Evolutionary conservation across 73 alveolate genomes (phyloP), one percentile per base, ranked within the genome.

Genomic region (Paramecium caudatum): DNA sequence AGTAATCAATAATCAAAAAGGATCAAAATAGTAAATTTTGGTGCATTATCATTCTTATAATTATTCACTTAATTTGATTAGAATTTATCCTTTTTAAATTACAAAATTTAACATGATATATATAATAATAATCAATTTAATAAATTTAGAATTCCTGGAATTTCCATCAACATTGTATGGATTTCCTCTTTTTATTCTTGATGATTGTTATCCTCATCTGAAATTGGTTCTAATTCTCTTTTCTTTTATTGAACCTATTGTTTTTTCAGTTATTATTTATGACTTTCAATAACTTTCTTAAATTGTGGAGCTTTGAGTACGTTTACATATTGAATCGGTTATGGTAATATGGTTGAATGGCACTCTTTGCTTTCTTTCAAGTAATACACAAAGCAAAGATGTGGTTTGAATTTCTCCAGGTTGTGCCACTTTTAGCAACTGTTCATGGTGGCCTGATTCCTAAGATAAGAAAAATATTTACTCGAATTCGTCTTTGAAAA

Each of bases 401-500:
- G 83, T 3, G 83, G 83, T 65, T 65, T 65, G 17, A 65, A 65
- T 65, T 65, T 65, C 83, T 65, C 83, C 17, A 65, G 7, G 15
- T 65, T 30, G 15, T 65, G 83, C 19, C 34, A 65, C 17, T 36
- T 65, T 4, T 16, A 2, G 8, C 27, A 7, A 15, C 15, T 65
- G n/a, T 65, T 43, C 83, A 65, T 65, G 3, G 17, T 30, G 2
- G 34, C 12, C 17, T 30, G 37, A 65, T 74, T 74, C 25, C 69
- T 41, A 41, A 15, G 16, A 37, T 4, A 39, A 74, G 8, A 12
- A n/a, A 16, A 74, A 0, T 1, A 1, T 1, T 74, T 74, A 74
- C 88, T 74, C 68, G 17, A 21, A 74, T 10, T 74, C 62, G 6
- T 74, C 65, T 27, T 37, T 41, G 13, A 74, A 16, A 21, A 74